Conservation (phyloP, 495 filamentous ascomycete genomes). For the Tuber aestivum region DNA sequence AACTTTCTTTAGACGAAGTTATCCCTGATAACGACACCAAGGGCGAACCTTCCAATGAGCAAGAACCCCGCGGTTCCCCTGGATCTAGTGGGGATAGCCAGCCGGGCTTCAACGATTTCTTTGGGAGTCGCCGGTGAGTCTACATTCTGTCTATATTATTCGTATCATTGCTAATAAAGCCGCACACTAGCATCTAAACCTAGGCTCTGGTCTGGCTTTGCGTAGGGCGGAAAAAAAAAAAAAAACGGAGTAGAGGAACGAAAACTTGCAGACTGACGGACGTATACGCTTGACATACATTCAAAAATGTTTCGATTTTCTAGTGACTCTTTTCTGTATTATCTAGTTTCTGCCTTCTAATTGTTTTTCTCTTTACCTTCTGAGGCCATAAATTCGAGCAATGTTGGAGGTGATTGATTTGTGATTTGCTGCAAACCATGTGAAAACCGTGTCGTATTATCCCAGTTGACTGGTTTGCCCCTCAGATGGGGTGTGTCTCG, state of each 20-base stretch:
- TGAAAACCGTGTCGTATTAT: background rate
- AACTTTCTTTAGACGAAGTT: slow-evolving; percentile 25
- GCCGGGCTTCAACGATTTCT: slow-evolving; percentile 30
- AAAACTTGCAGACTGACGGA: background rate
- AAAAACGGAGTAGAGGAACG: slow-evolving; percentile 1
- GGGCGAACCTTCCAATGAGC: slow-evolving; percentile 15
- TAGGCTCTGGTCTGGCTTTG: background rate
- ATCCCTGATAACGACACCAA: slow-evolving; percentile 9
- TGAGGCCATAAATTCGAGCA: background rate
- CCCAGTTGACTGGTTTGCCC: background rate
- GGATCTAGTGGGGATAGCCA: slow-evolving; percentile 16
- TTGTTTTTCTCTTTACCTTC: background rate
- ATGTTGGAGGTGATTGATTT: background rate
- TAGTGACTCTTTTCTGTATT: background rate
- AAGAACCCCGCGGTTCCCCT: background rate
- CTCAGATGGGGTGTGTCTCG: background rate
- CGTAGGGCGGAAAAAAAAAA: background rate
- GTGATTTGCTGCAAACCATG: background rate
- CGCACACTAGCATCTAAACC: background rate
- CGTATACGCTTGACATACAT: slow-evolving; percentile 4
- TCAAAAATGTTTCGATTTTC: slow-evolving; percentile 3
- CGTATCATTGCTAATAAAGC: background rate
- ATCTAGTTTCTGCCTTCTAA: background rate
- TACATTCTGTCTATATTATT: background rate
- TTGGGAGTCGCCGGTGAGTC: slow-evolving; percentile 21